Percentiles rank a stretch among this genome's conserved stretches.
phyloP scores from a whole-genome alignment of 257 asterid species.

The Vinca minor region DNA sequence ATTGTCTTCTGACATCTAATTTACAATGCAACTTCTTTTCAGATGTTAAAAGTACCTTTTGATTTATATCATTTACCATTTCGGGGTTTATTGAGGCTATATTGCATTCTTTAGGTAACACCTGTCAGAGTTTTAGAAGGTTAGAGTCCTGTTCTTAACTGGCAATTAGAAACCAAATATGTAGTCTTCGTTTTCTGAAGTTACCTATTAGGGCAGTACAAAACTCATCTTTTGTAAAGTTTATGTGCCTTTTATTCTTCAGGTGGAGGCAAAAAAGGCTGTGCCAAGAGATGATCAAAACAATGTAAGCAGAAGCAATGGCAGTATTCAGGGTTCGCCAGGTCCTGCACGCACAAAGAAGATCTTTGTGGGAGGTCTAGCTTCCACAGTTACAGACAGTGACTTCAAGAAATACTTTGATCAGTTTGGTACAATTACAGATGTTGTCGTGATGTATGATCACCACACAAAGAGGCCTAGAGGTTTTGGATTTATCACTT shows the following conservation, averaged over 20 bases:
- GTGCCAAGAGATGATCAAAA: slow-evolving; percentile 76
- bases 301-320: slow-evolving; percentile 27
- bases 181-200: neutral
- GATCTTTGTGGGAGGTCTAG: slow-evolving; percentile 84
- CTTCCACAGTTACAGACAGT: slow-evolving; percentile 69
- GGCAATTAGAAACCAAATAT: neutral
- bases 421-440: slow-evolving; percentile 67
- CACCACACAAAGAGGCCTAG: slow-evolving; percentile 92
- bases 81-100: neutral
- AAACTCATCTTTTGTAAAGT: slow-evolving; percentile 4
- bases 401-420: slow-evolving; percentile 81
- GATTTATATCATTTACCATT: neutral
- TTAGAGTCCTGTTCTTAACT: neutral
- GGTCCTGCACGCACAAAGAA: slow-evolving; percentile 68
- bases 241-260: slow-evolving; percentile 17
- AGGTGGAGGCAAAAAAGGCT: slow-evolving; percentile 96
- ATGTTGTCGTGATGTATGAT: slow-evolving; percentile 90
- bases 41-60: neutral
- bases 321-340: slow-evolving; percentile 61
- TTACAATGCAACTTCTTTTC: neutral
- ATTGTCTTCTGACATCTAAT: neutral
- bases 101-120: neutral
- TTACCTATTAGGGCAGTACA: neutral
- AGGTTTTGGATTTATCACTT: slow-evolving; percentile 88
- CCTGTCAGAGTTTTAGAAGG: neutral